These are phyloP conservation scores for Akanthomyces dipterigenus DNA, from an alignment of 2,329 filamentous ascomycete species.

Conservation along the genomic window DNA sequence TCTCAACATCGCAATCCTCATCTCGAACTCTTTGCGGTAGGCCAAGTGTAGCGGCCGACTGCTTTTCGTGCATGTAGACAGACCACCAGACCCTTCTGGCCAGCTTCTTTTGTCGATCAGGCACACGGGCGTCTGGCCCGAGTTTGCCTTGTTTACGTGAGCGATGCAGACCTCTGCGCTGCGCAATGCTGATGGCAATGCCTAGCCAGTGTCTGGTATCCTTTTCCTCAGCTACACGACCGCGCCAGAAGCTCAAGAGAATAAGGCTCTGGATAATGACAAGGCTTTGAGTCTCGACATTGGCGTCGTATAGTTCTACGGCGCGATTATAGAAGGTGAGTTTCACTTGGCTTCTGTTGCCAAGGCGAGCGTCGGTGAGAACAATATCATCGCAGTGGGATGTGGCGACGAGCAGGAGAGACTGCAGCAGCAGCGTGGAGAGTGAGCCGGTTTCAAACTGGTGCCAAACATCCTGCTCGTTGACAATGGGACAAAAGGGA, in stretches of 20 bases:
- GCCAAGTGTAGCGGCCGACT: slow-evolving; percentile 38
- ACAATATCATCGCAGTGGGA: slow-evolving; percentile 39
- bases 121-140: background rate
- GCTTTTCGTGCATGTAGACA: slow-evolving; percentile 42
- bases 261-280: slow-evolving; percentile 40
- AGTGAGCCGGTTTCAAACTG: slow-evolving; percentile 29
- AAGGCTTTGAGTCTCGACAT: slow-evolving; percentile 38
- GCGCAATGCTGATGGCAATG: slow-evolving; percentile 36
- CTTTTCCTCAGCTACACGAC: slow-evolving; percentile 32
- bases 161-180: slow-evolving; percentile 35
- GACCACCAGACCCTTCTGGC: slow-evolving; percentile 42
- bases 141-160: slow-evolving; percentile 1
- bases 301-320: slow-evolving; percentile 41
- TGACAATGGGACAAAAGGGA: slow-evolving; percentile 43
- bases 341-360: slow-evolving; percentile 36
- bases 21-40: slow-evolving; percentile 41
- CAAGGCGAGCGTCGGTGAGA: slow-evolving; percentile 31
- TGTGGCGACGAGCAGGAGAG: slow-evolving; percentile 43
- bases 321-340: slow-evolving; percentile 39
- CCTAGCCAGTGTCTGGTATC: slow-evolving; percentile 38
- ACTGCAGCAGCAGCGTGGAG: slow-evolving; percentile 39
- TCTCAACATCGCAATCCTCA: slow-evolving; percentile 40
- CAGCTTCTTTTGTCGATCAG: slow-evolving; percentile 20
- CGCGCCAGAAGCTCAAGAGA: slow-evolving; percentile 44
- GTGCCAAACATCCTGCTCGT: slow-evolving; percentile 33